Conservation (phyloP, 1,284 basidiomycete species). For the Spongispora temasekensis region DNA sequence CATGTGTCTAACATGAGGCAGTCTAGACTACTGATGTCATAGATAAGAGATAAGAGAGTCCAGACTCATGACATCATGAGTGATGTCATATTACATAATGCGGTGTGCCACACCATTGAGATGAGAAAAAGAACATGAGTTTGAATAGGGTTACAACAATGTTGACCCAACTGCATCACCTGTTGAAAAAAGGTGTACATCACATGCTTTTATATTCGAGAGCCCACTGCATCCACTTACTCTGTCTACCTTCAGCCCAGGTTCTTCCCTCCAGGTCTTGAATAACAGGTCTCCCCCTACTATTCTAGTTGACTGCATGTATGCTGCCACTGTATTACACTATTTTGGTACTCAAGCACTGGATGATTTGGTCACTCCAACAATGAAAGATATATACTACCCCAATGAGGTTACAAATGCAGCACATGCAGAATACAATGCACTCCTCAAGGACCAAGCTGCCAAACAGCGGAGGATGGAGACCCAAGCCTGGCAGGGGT, state of each 20-base stretch:
- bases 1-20: too few species aligned
- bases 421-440: background rate
- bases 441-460: background rate
- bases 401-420: background rate
- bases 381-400: background rate
- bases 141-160: too few species aligned
- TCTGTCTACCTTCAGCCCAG: background rate
- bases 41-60: too few species aligned
- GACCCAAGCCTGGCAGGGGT: too few species aligned
- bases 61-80: too few species aligned
- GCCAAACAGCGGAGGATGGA: too few species aligned
- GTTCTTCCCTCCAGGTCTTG: too few species aligned
- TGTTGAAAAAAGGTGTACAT: background rate
- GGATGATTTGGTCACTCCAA: background rate
- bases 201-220: slow-evolving; percentile 2
- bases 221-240: too few species aligned
- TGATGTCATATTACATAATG: too few species aligned
- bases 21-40: too few species aligned
- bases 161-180: background rate
- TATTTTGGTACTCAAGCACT: background rate
- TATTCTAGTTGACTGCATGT: slow-evolving; percentile 4
- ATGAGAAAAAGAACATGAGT: too few species aligned
- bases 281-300: slow-evolving; percentile 7
- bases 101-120: too few species aligned
- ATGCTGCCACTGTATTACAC: background rate